These are phyloP conservation scores for Chlorella sp. DNA, from an alignment of 139 green algal species.

Conservation along the genomic window DNA sequence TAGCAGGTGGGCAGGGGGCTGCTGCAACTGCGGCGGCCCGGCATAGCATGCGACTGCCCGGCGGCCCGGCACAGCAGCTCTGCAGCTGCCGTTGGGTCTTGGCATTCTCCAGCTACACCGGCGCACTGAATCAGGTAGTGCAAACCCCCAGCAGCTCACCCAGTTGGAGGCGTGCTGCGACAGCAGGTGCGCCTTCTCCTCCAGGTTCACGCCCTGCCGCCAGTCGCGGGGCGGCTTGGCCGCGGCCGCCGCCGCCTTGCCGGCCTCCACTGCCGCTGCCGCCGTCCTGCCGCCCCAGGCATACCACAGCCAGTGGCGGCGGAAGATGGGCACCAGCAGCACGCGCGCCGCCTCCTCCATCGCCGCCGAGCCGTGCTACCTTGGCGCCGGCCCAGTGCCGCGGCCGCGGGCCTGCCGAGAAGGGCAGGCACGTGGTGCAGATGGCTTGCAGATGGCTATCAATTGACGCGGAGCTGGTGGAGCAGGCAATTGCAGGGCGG, in stretches of 20 bases:
- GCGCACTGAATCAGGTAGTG: too few relatives aligned
- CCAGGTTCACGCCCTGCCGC: constrained; percentile 36
- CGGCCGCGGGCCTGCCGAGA: neutral
- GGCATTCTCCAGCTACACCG: too few relatives aligned
- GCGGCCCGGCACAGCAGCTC: neutral
- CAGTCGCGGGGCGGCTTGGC: constrained; percentile 3
- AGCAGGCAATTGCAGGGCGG: too few relatives aligned
- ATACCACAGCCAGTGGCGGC: constrained; percentile 59
- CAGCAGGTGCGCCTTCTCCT: constrained; percentile 41
- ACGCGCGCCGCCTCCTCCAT: constrained; percentile 17
- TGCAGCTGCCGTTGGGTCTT: neutral
- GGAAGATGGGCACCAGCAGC: constrained; percentile 53
- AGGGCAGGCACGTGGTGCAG: neutral
- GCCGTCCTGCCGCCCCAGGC: constrained; percentile 14
- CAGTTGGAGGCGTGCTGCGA: neutral
- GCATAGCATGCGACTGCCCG: too few relatives aligned
- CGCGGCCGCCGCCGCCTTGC: neutral
- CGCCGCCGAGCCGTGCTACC: too few relatives aligned
- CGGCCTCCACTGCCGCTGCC: neutral
- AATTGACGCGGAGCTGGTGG: too few relatives aligned
- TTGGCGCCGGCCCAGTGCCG: neutral
- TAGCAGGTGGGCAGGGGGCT: neutral
- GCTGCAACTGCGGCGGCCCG: too few relatives aligned
- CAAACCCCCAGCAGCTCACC: constrained; percentile 10
- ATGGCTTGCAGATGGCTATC: too few relatives aligned